Evolutionary conservation across 148 eudicot genomes (phyloP).

Genomic region (Camellia lanceoleosa): DNA sequence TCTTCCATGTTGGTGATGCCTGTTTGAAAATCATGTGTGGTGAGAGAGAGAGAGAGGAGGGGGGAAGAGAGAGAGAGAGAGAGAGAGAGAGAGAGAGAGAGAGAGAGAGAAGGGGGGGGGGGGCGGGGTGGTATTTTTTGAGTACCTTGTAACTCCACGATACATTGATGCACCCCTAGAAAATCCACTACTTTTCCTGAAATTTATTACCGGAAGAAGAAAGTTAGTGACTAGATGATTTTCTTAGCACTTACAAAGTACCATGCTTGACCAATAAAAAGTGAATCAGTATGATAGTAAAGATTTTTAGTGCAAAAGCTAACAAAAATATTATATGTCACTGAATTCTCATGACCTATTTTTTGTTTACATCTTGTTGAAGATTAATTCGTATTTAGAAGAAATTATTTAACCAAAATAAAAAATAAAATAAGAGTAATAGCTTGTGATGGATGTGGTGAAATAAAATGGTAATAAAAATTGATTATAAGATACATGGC

Average conservation of each 20-base stretch:
- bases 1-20: conserved; percentile 98
- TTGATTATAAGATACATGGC: no score
- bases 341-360: no score
- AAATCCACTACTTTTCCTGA: conserved; percentile 96
- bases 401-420: background rate
- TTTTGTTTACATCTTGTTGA: no score
- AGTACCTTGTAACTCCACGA: conserved; percentile 90
- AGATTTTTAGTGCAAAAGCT: no score
- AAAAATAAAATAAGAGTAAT: background rate
- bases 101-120: background rate
- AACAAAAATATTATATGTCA: no score
- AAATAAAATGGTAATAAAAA: no score
- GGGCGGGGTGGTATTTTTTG: background rate
- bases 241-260: background rate
- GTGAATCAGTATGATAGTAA: no score
- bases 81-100: background rate
- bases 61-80: background rate
- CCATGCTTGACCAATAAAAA: no score
- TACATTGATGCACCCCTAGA: conserved; percentile 98
- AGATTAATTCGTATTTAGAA: no score
- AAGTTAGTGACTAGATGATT: background rate
- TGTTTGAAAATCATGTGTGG: conserved; percentile 16
- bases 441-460: no score
- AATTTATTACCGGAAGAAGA: conserved; percentile 10
- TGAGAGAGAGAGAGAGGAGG: background rate